These are phyloP conservation scores for Fragosphaeria purpurea DNA, from an alignment of 2,329 filamentous ascomycete genomes.

Conservation along the genomic window DNA sequence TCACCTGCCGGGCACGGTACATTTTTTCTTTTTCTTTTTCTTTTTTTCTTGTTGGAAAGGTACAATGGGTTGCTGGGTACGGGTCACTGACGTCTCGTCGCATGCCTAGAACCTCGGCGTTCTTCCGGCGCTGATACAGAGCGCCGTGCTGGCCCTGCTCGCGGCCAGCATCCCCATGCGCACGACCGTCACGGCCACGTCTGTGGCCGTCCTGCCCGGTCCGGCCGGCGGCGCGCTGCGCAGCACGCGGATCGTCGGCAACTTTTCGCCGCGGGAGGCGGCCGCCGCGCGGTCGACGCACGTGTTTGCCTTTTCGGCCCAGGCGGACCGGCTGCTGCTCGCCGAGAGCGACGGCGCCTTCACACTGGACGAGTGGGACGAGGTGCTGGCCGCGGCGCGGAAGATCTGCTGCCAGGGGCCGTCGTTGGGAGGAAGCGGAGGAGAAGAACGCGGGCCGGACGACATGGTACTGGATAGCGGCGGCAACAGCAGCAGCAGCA, in stretches of 20 bases:
- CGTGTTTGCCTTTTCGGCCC: conserved; percentile 71
- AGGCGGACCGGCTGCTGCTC: conserved; percentile 61
- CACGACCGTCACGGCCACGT: conserved; percentile 56
- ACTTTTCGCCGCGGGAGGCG: conserved; percentile 55
- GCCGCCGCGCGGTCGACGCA: conserved; percentile 61
- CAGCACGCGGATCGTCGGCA: conserved; percentile 32
- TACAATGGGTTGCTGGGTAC: too few relatives aligned
- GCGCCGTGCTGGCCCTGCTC: conserved; percentile 66
- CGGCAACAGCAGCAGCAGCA: conserved; percentile 35
- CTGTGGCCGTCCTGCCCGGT: conserved; percentile 53
- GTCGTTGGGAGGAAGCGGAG: conserved; percentile 13
- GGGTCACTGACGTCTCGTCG: background rate
- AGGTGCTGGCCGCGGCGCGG: conserved; percentile 54
- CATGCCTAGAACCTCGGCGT: conserved; percentile 62
- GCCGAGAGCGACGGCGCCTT: conserved; percentile 78
- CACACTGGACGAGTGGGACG: conserved; percentile 64
- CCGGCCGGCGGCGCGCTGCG: conserved; percentile 25
- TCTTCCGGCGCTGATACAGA: conserved; percentile 73
- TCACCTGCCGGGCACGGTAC: conserved; percentile 49
- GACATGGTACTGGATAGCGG: conserved; percentile 35
- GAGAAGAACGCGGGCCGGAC: conserved; percentile 19
- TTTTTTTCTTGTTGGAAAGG: background rate
- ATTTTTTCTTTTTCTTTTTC: background rate
- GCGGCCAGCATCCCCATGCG: conserved; percentile 75
- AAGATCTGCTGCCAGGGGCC: conserved; percentile 46